Conservation (phyloP, 2,329 filamentous ascomycete species). For the Tolypocladium sp. region DNA sequence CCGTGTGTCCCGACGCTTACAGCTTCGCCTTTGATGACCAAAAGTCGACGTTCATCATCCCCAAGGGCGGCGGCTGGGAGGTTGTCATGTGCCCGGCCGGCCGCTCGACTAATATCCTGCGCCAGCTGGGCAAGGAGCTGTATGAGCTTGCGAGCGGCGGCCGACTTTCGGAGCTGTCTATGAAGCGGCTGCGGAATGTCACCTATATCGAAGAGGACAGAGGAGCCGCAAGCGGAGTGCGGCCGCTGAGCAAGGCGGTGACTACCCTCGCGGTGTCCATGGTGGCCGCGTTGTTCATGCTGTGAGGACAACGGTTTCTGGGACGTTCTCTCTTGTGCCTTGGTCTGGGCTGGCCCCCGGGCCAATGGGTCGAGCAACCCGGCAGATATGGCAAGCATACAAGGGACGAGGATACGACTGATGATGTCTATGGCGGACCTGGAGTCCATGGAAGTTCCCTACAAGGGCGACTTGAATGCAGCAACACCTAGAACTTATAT, state of each 20-base stretch:
- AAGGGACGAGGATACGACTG: background rate
- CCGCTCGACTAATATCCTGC: constrained; percentile 49
- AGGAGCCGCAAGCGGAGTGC: constrained; percentile 12
- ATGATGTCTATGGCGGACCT: background rate
- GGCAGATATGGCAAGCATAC: background rate
- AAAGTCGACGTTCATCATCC: constrained; percentile 52
- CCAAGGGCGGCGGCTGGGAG: constrained; percentile 65
- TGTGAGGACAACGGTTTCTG: background rate
- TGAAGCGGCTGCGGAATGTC: constrained; percentile 21
- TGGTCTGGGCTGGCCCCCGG: background rate
- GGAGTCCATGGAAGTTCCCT: background rate
- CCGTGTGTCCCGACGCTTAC: constrained; percentile 76
- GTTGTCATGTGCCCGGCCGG: constrained; percentile 66
- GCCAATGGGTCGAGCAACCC: background rate
- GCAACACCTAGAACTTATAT: constrained; percentile 5
- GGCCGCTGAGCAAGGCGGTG: constrained; percentile 7
- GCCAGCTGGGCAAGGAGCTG: constrained; percentile 40
- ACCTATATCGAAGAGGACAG: constrained; percentile 24
- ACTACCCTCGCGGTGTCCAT: constrained; percentile 2
- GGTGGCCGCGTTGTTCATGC: background rate
- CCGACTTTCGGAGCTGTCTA: constrained; percentile 21
- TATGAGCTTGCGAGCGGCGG: constrained; percentile 34
- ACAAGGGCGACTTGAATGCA: background rate
- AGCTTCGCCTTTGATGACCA: constrained; percentile 60
- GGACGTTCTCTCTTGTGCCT: background rate